Percentiles rank a stretch among this genome's conserved stretches.
Evolutionary conservation across 2,329 filamentous ascomycete genomes (phyloP).

Genomic region (Didymellaceae sp.): DNA sequence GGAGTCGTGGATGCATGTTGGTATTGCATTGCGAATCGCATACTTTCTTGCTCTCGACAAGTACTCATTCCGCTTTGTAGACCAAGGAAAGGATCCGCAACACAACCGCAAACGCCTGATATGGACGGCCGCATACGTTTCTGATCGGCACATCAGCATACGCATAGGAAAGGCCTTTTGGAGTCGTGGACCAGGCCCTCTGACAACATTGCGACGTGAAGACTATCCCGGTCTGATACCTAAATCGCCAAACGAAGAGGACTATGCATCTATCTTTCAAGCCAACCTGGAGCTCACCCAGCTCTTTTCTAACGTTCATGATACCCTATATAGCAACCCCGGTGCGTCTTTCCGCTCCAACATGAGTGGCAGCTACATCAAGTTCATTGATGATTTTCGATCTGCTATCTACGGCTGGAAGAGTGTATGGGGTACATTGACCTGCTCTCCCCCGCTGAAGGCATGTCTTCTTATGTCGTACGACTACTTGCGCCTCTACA

Average conservation of each 20-base stretch:
- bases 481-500: conserved; percentile 75
- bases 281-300: conserved; percentile 74
- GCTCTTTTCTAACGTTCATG: conserved; percentile 75
- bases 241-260: conserved; percentile 64
- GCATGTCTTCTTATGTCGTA: conserved; percentile 73
- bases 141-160: conserved; percentile 64
- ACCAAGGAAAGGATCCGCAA: conserved; percentile 63
- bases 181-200: conserved; percentile 72
- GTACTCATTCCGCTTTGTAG: conserved; percentile 69
- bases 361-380: conserved; percentile 73
- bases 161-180: conserved; percentile 75
- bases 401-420: conserved; percentile 74
- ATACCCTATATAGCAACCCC: conserved; percentile 74
- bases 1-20: conserved; percentile 79
- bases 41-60: conserved; percentile 74
- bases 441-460: conserved; percentile 70
- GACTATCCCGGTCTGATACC: conserved; percentile 72
- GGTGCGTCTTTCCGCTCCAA: conserved; percentile 73
- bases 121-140: conserved; percentile 64
- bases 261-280: conserved; percentile 73
- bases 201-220: conserved; percentile 68
- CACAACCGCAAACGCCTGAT: conserved; percentile 70
- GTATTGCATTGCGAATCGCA: conserved; percentile 70
- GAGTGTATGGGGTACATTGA: conserved; percentile 70
- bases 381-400: conserved; percentile 77